Evolutionary conservation across 2,329 filamentous ascomycete genomes (phyloP).

Genomic region (Monosporascus sp.): DNA sequence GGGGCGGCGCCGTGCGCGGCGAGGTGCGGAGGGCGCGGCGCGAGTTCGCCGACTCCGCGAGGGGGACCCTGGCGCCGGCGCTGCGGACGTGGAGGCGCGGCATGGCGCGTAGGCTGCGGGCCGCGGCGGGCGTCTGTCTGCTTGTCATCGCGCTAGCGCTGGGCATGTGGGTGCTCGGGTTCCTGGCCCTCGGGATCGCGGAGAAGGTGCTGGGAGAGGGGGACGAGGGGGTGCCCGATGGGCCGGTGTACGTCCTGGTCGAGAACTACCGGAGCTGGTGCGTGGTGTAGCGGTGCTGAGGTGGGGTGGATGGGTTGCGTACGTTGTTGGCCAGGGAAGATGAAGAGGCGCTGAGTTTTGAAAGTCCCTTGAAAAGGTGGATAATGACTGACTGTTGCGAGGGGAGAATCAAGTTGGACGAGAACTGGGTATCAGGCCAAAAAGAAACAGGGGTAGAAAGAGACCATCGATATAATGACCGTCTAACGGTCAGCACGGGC

Average conservation of each 20-base stretch:
- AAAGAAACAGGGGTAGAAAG: not conserved
- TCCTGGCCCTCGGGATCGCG: slow-evolving; percentile 27
- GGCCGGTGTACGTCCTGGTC: not conserved
- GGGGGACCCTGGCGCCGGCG: not conserved
- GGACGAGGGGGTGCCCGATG: not conserved
- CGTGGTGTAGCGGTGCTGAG: slow-evolving; percentile 1
- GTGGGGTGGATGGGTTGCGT: too few relatives aligned
- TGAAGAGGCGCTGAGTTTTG: too few relatives aligned
- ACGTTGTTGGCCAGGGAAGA: too few relatives aligned
- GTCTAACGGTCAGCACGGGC: too few relatives aligned
- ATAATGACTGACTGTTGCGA: too few relatives aligned
- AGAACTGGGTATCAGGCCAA: too few relatives aligned
- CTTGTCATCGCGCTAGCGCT: not conserved
- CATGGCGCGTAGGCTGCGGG: not conserved
- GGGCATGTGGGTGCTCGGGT: not conserved
- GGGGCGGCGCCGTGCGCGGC: not conserved
- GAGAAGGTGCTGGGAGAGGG: slow-evolving; percentile 30
- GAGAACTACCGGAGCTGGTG: slow-evolving; percentile 2
- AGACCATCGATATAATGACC: not conserved
- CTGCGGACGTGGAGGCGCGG: not conserved
- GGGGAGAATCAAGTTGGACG: too few relatives aligned
- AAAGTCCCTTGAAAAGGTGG: too few relatives aligned
- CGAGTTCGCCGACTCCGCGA: not conserved
- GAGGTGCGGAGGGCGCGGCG: not conserved
- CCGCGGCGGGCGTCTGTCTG: not conserved